phyloP scores from a whole-genome alignment of 352 stramenopile genomes.

The Globisporangium takayamanum region DNA sequence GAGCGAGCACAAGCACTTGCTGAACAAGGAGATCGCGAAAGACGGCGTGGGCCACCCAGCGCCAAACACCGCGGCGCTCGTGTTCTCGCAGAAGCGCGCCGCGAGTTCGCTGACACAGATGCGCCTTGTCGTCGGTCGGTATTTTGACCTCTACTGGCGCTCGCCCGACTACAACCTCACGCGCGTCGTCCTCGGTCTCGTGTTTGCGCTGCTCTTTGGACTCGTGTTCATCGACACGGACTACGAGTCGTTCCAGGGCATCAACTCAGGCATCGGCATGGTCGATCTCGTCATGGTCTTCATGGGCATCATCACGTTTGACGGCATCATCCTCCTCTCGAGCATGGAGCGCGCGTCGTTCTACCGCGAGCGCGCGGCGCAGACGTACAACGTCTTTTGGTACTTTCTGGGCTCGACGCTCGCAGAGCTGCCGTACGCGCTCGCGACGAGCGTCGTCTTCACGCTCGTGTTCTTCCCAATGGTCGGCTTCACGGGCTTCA shows the following conservation, averaged over 20 bases:
- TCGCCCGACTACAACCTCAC: conserved; percentile 66
- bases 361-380: conserved; percentile 51
- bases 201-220: conserved; percentile 13
- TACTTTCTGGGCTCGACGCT: conserved; percentile 70
- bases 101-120: conserved; percentile 5
- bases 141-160: conserved; percentile 33
- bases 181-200: conserved; percentile 26
- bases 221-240: conserved; percentile 22
- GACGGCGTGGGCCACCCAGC: too few species aligned
- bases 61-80: too few species aligned
- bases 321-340: conserved; percentile 58
- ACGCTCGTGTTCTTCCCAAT: conserved; percentile 63
- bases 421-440: conserved; percentile 54
- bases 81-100: too few species aligned
- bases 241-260: conserved; percentile 23
- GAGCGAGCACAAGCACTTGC: too few species aligned
- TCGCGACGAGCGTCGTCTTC: conserved; percentile 23
- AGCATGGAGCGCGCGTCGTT: conserved; percentile 48
- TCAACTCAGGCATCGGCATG: conserved; percentile 41
- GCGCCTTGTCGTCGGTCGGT: conserved; percentile 9
- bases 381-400: conserved; percentile 76
- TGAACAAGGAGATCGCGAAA: too few species aligned
- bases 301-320: conserved; percentile 55
- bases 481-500: conserved; percentile 24
- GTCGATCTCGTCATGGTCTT: conserved; percentile 70